Base-by-base conservation (phyloP, 495 filamentous ascomycete genomes). In the Tuber borchii region DNA sequence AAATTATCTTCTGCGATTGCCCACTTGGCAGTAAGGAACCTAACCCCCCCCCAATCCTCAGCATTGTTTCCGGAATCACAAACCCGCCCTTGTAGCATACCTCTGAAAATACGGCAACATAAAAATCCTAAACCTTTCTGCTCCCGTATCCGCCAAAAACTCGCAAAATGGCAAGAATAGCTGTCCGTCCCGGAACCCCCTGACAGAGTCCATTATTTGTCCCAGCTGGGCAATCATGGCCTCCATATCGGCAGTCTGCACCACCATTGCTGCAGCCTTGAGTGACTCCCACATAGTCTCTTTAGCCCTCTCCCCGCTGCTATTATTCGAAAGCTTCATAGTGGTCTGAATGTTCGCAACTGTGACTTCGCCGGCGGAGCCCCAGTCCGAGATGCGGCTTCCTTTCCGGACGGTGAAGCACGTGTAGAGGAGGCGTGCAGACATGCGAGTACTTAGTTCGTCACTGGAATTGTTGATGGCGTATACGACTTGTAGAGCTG, bases 131-230 rank as follows among this genome's bases (percentile, higher is more conserved):
- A 98, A 99, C 65, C 93, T 87, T 73, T 95, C 91, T 16, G 87
- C 81, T 68, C 92, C 90, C 74, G 94, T 85, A 61, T 92, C 88
- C 0, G 91, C 88, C 77, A 94, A 90, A 45, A 92, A 90, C 20
- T 90, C 90, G 83, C 92, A 97, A 81, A 97, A 97, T 8, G 89
- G 86, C 70, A 97, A 85, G 83, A 98, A 98, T 85, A 82, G 45
- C 16, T 16, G 39, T 7, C 77, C 80, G 16, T 26, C 71, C 22
- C 78, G 79, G 31, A 81, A 80, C n/a, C 73, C 77, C 42, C 73
- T 82, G 37, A 45, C 78, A 20, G 73, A 71, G 45, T 83, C 81
- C 43, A 77, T 71, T 39, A 81, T 72, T 42, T 76, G 80, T 42
- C 73, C 77, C 19, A 76, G 76, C 26, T 71, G 82, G 48, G 93